Evolutionary conservation across 2,329 filamentous ascomycete species (phyloP).

Genomic region (Aspergillus jensenii): DNA sequence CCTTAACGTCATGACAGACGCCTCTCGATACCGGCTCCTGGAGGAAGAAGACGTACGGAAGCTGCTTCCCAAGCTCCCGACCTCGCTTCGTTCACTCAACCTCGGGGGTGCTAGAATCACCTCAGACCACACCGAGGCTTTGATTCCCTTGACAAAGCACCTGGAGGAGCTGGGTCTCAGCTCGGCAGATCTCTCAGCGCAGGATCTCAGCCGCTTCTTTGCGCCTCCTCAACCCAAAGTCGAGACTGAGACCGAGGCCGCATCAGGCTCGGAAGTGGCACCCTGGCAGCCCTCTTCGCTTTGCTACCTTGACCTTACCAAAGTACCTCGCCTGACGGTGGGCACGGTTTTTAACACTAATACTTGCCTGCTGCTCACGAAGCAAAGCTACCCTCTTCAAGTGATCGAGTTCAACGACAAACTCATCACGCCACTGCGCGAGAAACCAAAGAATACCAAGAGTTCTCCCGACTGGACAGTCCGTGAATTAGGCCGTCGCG

Average conservation of each 20-base stretch:
- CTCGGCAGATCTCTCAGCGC: slow-evolving; percentile 61
- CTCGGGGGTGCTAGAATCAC: slow-evolving; percentile 73
- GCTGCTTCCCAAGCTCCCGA: slow-evolving; percentile 66
- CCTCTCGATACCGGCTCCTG: slow-evolving; percentile 70
- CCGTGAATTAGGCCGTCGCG: slow-evolving; percentile 66
- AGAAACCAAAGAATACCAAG: slow-evolving; percentile 57
- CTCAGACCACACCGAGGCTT: slow-evolving; percentile 60
- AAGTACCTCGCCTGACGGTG: slow-evolving; percentile 60
- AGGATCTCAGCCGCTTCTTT: slow-evolving; percentile 66
- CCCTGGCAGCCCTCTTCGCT: slow-evolving; percentile 60
- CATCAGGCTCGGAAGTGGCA: slow-evolving; percentile 27
- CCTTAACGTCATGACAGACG: slow-evolving; percentile 71
- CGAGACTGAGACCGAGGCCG: background rate
- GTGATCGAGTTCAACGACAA: slow-evolving; percentile 74
- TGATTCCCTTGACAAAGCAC: slow-evolving; percentile 67
- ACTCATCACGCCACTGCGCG: slow-evolving; percentile 63
- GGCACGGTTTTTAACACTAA: slow-evolving; percentile 59
- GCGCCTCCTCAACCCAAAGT: slow-evolving; percentile 27
- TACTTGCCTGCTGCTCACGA: slow-evolving; percentile 57
- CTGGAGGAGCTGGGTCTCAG: slow-evolving; percentile 76
- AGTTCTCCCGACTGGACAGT: slow-evolving; percentile 67
- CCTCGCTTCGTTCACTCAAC: slow-evolving; percentile 69
- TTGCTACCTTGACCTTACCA: slow-evolving; percentile 75
- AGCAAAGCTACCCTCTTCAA: slow-evolving; percentile 65
- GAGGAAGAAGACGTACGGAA: slow-evolving; percentile 63